A percentile compares a stretch with the other conserved stretches of the same genome.
These are phyloP conservation scores for Pochonia chlamydosporia DNA, from an alignment of 2,329 filamentous ascomycete genomes.

Conservation along the genomic window DNA sequence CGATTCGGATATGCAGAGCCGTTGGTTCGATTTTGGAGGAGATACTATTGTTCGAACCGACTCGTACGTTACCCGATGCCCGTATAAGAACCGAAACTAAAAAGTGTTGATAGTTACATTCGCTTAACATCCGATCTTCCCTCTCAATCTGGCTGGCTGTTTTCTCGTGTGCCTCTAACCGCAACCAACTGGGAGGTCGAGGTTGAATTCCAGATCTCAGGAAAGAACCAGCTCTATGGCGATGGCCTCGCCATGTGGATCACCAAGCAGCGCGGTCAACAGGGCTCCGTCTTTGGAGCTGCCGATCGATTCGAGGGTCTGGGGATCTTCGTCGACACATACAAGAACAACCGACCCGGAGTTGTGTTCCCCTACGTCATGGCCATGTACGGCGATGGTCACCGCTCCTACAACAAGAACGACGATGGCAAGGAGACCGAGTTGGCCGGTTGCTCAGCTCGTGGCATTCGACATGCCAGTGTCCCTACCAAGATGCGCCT, in stretches of 20 bases:
- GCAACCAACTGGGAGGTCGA: conserved; percentile 99
- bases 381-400: conserved; percentile 94
- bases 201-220: conserved; percentile 90
- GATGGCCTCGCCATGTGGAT: conserved; percentile 98
- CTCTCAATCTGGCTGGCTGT: conserved; percentile 89
- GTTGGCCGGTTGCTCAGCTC: conserved; percentile 88
- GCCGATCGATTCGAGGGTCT: conserved; percentile 88
- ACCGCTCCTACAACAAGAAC: conserved; percentile 83
- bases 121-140: conserved; percentile 86
- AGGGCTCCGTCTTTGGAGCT: conserved; percentile 82
- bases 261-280: conserved; percentile 80
- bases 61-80: conserved; percentile 43
- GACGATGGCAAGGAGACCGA: conserved; percentile 93
- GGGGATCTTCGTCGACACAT: conserved; percentile 94
- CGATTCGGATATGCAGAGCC: conserved; percentile 95
- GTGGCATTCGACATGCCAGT: conserved; percentile 75
- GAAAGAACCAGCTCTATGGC: conserved; percentile 83
- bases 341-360: conserved; percentile 98
- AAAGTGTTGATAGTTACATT: conserved; percentile 64
- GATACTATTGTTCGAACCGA: conserved; percentile 78
- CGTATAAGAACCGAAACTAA: not conserved
- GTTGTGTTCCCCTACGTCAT: conserved; percentile 96
- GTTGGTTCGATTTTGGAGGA: conserved; percentile 98
- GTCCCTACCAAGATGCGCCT: conserved; percentile 80
- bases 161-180: conserved; percentile 87